A percentile compares a stretch with the other conserved stretches of the same genome.
phyloP scores from a whole-genome alignment of 345 rosid species.

The Syzygium grande region DNA sequence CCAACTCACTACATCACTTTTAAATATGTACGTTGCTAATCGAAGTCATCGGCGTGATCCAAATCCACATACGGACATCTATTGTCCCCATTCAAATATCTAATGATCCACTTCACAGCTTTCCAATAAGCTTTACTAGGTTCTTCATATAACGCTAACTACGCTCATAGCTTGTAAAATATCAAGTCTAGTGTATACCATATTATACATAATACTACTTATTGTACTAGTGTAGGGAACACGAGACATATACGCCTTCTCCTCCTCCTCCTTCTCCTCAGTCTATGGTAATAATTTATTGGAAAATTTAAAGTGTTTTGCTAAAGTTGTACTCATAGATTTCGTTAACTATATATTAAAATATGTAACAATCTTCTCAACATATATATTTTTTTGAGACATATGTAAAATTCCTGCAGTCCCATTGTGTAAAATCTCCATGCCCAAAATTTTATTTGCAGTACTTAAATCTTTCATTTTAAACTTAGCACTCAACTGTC shows the following conservation, averaged over 20 bases:
- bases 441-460: not conserved
- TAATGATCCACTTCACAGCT: not conserved
- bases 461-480: not conserved
- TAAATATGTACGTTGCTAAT: not conserved
- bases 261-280: not conserved
- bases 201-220: too few relatives aligned
- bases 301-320: not conserved
- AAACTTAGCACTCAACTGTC: not conserved
- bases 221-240: not conserved
- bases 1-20: not conserved
- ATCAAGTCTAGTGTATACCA: not conserved
- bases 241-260: too few relatives aligned
- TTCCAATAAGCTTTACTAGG: not conserved
- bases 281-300: not conserved
- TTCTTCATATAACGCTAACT: not conserved
- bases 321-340: not conserved
- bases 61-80: not conserved
- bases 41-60: not conserved
- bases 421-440: not conserved
- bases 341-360: too few relatives aligned
- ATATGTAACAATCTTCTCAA: not conserved
- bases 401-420: not conserved
- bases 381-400: not conserved
- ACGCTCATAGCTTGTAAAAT: not conserved
- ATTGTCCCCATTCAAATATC: not conserved